Evolutionary conservation across 2,329 filamentous ascomycete genomes (phyloP).

Genomic region (Penicillium sp.): DNA sequence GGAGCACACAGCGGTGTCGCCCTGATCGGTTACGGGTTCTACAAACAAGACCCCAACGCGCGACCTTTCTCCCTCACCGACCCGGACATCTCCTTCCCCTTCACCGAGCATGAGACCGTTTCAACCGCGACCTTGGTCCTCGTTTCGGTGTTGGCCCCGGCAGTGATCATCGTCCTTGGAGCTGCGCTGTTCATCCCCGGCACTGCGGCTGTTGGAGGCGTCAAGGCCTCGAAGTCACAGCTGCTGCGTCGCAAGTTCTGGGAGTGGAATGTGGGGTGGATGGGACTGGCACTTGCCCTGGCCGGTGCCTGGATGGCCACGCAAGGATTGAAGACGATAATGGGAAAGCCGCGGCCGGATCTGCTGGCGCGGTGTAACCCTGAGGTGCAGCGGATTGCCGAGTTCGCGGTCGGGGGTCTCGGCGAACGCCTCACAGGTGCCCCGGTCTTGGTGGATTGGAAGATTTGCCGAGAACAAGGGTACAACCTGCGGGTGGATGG

Average conservation of each 20-base stretch:
- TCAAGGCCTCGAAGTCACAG: conserved; percentile 56
- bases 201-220: conserved; percentile 56
- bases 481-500: conserved; percentile 70
- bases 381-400: conserved; percentile 63
- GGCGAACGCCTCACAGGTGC: conserved; percentile 53
- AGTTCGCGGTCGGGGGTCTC: conserved; percentile 66
- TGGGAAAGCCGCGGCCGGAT: conserved; percentile 66
- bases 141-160: conserved; percentile 65
- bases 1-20: conserved; percentile 52
- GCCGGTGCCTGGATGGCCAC: conserved; percentile 77
- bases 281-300: conserved; percentile 75
- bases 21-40: conserved; percentile 61
- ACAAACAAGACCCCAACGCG: conserved; percentile 63
- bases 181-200: conserved; percentile 72
- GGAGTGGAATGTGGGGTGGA: conserved; percentile 85
- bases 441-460: conserved; percentile 70
- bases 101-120: conserved; percentile 70
- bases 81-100: conserved; percentile 77
- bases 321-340: conserved; percentile 76
- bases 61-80: conserved; percentile 73
- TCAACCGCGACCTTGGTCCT: conserved; percentile 65
- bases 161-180: conserved; percentile 67
- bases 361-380: conserved; percentile 72
- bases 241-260: conserved; percentile 83
- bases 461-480: conserved; percentile 68